phyloP scores from a whole-genome alignment of 2,329 filamentous ascomycete genomes.

The Trichoderma sp. region DNA sequence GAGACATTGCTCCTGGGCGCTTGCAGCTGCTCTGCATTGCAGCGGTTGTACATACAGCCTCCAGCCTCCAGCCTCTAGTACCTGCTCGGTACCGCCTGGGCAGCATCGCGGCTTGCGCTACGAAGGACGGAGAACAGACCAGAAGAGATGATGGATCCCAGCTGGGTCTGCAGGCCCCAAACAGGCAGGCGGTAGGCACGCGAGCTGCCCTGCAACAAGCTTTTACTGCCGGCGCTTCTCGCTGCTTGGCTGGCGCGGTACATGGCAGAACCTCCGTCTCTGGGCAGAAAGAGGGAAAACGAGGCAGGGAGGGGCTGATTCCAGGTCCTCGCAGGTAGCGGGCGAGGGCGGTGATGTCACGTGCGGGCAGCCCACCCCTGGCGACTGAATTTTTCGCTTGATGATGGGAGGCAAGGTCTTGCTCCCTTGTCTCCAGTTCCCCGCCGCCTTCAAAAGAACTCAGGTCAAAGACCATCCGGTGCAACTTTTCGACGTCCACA shows the following conservation, averaged over 20 bases:
- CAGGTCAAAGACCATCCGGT: constrained; percentile 34
- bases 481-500: constrained; percentile 36
- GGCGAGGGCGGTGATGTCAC: constrained; percentile 32
- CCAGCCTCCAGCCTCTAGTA: not conserved
- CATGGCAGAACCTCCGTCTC: not conserved
- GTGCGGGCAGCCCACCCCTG: constrained; percentile 33
- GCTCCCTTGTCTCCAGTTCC: constrained; percentile 38
- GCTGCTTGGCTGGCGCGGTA: not conserved
- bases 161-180: not conserved
- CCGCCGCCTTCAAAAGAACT: constrained; percentile 44
- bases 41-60: not conserved
- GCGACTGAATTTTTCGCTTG: constrained; percentile 45
- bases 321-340: not conserved
- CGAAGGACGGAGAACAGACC: constrained; percentile 11
- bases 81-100: not conserved
- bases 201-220: not conserved
- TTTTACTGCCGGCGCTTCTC: not conserved
- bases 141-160: not conserved
- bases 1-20: not conserved
- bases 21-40: not conserved
- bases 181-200: not conserved
- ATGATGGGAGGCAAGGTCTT: constrained; percentile 16
- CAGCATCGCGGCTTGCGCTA: constrained; percentile 5
- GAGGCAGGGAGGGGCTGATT: not conserved
- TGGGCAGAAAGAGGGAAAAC: not conserved